Evolutionary conservation across 1,284 basidiomycete genomes (phyloP).

Genomic region (Leccinum subfulvum): DNA sequence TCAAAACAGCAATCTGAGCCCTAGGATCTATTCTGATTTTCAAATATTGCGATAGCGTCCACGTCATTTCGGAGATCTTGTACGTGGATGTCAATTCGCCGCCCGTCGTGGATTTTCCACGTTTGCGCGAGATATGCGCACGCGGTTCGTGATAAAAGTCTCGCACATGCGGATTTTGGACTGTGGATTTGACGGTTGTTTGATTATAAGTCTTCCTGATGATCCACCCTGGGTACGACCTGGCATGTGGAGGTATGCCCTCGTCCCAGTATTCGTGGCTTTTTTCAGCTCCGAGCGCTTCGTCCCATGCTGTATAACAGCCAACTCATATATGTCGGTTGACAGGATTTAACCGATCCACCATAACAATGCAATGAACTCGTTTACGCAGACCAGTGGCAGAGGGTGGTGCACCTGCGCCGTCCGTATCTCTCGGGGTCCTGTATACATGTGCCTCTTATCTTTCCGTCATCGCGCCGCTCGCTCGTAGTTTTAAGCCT

Average conservation of each 20-base stretch:
- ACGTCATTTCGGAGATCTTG: conserved; percentile 57
- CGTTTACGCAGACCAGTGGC: conserved; percentile 9
- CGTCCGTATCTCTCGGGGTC: conserved; percentile 19
- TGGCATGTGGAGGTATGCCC: conserved; percentile 67
- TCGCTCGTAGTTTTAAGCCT: conserved; percentile 11
- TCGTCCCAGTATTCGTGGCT: conserved; percentile 1
- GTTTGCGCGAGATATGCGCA: conserved; percentile 53
- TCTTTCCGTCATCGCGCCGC: conserved; percentile 6
- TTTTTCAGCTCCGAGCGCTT: background rate
- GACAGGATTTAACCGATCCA: background rate
- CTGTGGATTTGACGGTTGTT: conserved; percentile 8
- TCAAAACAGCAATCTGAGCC: background rate
- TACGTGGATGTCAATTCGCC: conserved; percentile 42
- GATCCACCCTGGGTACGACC: conserved; percentile 71
- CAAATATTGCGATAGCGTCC: conserved; percentile 39
- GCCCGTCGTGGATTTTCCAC: conserved; percentile 55
- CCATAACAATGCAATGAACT: background rate
- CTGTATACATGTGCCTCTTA: conserved; percentile 19
- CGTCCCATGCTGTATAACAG: conserved; percentile 8
- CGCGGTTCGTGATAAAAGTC: conserved; percentile 45
- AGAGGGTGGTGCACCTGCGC: conserved; percentile 15
- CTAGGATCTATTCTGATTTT: background rate
- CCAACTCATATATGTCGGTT: background rate
- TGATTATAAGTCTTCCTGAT: conserved; percentile 59
- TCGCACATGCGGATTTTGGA: background rate